These are phyloP conservation scores for Coniella vitis DNA, from an alignment of 2,329 filamentous ascomycete genomes.

Conservation along the genomic window DNA sequence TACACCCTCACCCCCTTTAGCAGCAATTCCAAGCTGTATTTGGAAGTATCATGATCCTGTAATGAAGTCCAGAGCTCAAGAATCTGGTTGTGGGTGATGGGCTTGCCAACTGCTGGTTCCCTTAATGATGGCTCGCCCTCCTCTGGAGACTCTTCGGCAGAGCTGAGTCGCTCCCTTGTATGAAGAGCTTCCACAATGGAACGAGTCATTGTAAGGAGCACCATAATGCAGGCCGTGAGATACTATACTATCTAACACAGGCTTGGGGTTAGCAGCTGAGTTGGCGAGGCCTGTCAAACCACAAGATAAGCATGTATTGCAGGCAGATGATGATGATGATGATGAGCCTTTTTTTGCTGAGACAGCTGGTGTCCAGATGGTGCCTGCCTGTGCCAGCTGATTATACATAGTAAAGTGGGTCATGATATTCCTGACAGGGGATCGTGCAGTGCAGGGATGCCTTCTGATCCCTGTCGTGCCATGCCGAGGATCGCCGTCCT, in stretches of 20 bases:
- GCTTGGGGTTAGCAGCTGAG: too few relatives aligned
- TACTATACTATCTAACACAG: too few relatives aligned
- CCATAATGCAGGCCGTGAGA: slow-evolving; percentile 47
- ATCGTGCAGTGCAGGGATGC: neutral
- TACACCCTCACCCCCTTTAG: slow-evolving; percentile 68
- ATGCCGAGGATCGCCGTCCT: neutral
- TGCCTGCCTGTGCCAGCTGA: neutral
- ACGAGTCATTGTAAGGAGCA: slow-evolving; percentile 69
- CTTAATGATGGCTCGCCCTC: slow-evolving; percentile 41
- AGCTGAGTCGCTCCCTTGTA: slow-evolving; percentile 22
- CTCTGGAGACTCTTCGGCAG: slow-evolving; percentile 3
- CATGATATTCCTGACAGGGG: neutral
- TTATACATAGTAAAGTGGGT: too few relatives aligned
- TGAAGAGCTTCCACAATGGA: slow-evolving; percentile 58
- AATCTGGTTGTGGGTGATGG: slow-evolving; percentile 66
- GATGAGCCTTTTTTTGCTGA: too few relatives aligned
- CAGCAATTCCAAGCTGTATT: slow-evolving; percentile 58
- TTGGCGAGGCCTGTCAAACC: too few relatives aligned
- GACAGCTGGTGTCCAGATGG: neutral
- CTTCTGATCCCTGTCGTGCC: neutral
- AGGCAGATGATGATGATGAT: too few relatives aligned
- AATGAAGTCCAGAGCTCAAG: slow-evolving; percentile 53
- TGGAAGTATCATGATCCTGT: slow-evolving; percentile 23
- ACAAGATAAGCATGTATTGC: too few relatives aligned
- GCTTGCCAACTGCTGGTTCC: slow-evolving; percentile 50